These are phyloP conservation scores for Castanea crenata DNA, from an alignment of 306 rosid species.

Conservation along the genomic window DNA sequence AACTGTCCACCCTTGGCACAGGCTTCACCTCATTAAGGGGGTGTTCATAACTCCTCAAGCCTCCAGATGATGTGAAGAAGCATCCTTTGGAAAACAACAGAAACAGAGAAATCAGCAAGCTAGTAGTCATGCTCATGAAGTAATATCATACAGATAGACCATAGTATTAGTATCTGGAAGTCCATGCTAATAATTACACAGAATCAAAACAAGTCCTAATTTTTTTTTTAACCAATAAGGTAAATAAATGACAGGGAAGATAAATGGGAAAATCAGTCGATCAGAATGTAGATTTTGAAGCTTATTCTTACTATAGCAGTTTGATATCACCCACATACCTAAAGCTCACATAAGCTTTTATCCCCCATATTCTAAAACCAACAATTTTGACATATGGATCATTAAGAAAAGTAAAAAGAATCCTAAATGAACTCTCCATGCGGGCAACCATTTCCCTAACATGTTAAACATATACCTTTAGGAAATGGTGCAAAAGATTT, in stretches of 20 bases:
- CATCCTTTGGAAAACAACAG: constrained; percentile 49
- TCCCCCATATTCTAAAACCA: not conserved
- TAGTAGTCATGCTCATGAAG: not conserved
- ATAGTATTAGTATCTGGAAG: not conserved
- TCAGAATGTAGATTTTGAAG: not conserved
- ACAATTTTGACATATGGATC: not conserved
- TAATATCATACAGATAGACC: not conserved
- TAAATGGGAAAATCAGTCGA: no score
- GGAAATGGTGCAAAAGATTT: constrained; percentile 95
- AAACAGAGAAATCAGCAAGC: constrained; percentile 20
- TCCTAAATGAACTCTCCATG: not conserved
- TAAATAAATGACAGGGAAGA: not conserved
- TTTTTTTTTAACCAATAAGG: not conserved
- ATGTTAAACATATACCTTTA: constrained; percentile 55
- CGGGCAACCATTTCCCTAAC: not conserved
- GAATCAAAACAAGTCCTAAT: not conserved
- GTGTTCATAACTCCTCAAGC: constrained; percentile 92
- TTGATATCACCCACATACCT: not conserved
- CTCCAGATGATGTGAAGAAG: constrained; percentile 82
- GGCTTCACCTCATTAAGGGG: constrained; percentile 90
- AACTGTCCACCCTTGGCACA: constrained; percentile 92
- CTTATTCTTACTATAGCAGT: not conserved
- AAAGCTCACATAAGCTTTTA: not conserved
- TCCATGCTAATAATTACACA: not conserved
- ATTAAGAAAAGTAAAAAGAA: not conserved